Conservation (phyloP, 2,329 filamentous ascomycete genomes). For the Mollisiaceae sp. region DNA sequence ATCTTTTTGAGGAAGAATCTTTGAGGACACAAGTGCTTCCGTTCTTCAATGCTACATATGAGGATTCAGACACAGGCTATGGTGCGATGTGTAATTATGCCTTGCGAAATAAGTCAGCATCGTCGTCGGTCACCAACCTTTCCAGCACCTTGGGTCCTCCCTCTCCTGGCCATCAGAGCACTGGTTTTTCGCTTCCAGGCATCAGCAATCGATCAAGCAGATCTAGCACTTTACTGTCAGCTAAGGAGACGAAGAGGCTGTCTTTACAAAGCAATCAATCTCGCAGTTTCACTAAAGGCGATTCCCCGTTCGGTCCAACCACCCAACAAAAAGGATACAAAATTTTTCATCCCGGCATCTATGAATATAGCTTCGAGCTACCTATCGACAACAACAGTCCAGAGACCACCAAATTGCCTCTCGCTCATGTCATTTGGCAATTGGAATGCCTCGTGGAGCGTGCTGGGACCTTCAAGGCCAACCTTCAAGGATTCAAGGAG, state of each 20-base stretch:
- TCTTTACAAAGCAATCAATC: conserved; percentile 70
- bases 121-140: conserved; percentile 38
- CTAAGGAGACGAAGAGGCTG: conserved; percentile 55
- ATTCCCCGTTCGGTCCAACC: conserved; percentile 56
- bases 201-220: conserved; percentile 35
- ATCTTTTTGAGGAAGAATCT: conserved; percentile 82
- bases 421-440: conserved; percentile 74
- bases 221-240: conserved; percentile 34
- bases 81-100: conserved; percentile 67
- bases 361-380: conserved; percentile 72
- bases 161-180: conserved; percentile 5
- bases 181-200: conserved; percentile 36
- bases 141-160: conserved; percentile 14
- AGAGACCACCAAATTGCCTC: conserved; percentile 72
- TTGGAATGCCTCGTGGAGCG: conserved; percentile 72
- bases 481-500: conserved; percentile 70
- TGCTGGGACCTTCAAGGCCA: conserved; percentile 72
- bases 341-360: conserved; percentile 59
- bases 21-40: conserved; percentile 87
- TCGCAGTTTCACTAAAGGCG: conserved; percentile 70
- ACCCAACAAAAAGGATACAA: conserved; percentile 72
- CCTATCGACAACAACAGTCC: conserved; percentile 78
- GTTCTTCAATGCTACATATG: conserved; percentile 83
- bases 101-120: conserved; percentile 39
- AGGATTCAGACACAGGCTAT: conserved; percentile 61